Percentiles rank a stretch among this genome's conserved stretches.
Conservation (phyloP, 1,284 basidiomycete genomes). For the Leucoagaricus sp. region DNA sequence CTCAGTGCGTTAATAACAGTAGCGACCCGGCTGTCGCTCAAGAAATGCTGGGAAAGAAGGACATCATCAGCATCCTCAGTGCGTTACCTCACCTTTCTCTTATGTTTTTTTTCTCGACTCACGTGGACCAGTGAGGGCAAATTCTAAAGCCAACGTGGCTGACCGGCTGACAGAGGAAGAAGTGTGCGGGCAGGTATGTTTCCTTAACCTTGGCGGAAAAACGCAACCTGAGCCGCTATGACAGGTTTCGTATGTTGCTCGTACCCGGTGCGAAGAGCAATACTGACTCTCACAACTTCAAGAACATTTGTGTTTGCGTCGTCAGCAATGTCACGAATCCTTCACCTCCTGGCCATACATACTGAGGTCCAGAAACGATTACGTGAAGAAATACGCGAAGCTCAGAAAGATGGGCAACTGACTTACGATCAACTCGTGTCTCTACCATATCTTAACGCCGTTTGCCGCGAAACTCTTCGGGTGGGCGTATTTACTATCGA, state of each 20-base stretch:
- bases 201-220: not conserved
- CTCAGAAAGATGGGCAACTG: constrained; percentile 25
- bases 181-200: constrained; percentile 25
- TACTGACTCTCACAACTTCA: not conserved
- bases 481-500: constrained; percentile 27
- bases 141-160: constrained; percentile 30
- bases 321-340: constrained; percentile 36
- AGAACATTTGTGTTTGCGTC: constrained; percentile 42
- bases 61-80: constrained; percentile 50
- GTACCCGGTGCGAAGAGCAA: not conserved
- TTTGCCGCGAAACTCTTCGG: constrained; percentile 44
- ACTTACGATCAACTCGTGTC: constrained; percentile 35
- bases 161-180: constrained; percentile 33
- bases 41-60: constrained; percentile 42
- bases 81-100: no score
- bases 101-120: no score
- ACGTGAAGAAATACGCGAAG: constrained; percentile 36
- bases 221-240: not conserved
- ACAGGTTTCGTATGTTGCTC: not conserved
- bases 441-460: constrained; percentile 44
- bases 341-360: constrained; percentile 37
- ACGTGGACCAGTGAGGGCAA: constrained; percentile 30
- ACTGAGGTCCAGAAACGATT: constrained; percentile 38
- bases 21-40: no score
- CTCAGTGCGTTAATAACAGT: constrained; percentile 43